Evolutionary conservation across 208 protist genomes (phyloP).

Genomic region (Acanthamoeba healyi): DNA sequence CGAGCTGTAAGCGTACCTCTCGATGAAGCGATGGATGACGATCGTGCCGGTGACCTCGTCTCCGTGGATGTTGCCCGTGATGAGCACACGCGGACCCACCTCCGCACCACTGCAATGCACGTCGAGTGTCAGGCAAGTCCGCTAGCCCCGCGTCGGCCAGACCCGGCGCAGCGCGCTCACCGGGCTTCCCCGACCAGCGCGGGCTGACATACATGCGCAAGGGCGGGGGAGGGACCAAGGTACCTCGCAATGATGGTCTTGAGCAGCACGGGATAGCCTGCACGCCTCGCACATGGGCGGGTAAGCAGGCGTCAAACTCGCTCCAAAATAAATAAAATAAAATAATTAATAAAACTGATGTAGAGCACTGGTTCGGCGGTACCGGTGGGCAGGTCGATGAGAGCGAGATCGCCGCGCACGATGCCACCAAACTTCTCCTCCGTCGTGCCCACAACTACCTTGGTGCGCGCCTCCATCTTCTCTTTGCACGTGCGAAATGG

Average conservation of each 20-base stretch:
- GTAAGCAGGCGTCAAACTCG: too few species aligned
- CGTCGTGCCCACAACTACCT: neutral
- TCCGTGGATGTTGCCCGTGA: slow-evolving; percentile 24
- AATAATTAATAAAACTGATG: neutral
- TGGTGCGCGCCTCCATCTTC: neutral
- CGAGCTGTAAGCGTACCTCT: neutral
- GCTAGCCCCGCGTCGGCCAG: too few species aligned
- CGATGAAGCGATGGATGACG: slow-evolving; percentile 25
- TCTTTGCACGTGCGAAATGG: too few species aligned
- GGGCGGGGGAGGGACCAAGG: neutral
- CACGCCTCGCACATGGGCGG: too few species aligned
- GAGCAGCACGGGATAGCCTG: slow-evolving; percentile 10
- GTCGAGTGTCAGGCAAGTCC: neutral
- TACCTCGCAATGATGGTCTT: slow-evolving; percentile 20
- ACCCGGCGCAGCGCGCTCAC: neutral
- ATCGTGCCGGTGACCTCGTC: slow-evolving; percentile 27
- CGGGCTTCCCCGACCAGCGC: neutral
- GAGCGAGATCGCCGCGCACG: neutral
- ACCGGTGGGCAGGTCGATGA: neutral
- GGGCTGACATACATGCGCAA: neutral
- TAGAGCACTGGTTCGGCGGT: neutral
- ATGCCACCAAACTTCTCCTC: neutral
- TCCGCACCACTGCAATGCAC: neutral
- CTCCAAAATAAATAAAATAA: neutral
- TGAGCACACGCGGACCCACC: neutral